phyloP scores from a whole-genome alignment of 805 yeast species.

The Spathaspora boniae region DNA sequence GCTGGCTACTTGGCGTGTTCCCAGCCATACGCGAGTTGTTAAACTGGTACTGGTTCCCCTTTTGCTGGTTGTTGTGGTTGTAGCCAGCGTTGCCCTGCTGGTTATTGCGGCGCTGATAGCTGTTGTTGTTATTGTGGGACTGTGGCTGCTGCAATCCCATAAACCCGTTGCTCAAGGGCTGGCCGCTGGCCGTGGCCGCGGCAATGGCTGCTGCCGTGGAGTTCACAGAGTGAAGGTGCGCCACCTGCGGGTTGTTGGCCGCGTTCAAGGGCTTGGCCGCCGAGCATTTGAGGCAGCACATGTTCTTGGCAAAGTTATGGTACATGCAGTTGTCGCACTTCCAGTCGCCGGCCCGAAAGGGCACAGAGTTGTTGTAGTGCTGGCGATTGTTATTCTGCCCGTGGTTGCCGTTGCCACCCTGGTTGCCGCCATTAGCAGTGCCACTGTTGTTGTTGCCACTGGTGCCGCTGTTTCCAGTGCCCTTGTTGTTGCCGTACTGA shows the following conservation, averaged over 20 bases:
- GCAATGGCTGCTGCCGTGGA: constrained; percentile 46
- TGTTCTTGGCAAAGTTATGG: constrained; percentile 89
- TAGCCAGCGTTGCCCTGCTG: constrained; percentile 11
- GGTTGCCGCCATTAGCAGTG: not conserved
- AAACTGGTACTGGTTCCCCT: constrained; percentile 3
- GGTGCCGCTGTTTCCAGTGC: constrained; percentile 11
- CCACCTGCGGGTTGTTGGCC: constrained; percentile 11
- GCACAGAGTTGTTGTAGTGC: constrained; percentile 51
- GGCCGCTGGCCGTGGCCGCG: constrained; percentile 47
- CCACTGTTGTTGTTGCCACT: constrained; percentile 9
- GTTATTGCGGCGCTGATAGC: constrained; percentile 15
- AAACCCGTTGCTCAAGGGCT: constrained; percentile 32
- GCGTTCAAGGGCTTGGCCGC: constrained; percentile 49
- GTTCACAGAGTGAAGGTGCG: constrained; percentile 30
- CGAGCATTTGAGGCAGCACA: constrained; percentile 85
- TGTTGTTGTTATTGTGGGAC: constrained; percentile 10
- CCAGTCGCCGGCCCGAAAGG: constrained; percentile 97
- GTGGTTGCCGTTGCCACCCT: constrained; percentile 6
- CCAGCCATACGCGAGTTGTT: no score
- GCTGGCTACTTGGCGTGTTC: no score
- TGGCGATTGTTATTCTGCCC: constrained; percentile 15
- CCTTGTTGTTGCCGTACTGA: constrained; percentile 10
- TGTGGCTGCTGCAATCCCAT: constrained; percentile 33
- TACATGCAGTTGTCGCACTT: constrained; percentile 84
- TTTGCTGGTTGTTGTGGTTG: constrained; percentile 10